Base-by-base conservation (phyloP, 441 rosid species). In the Bocquillonia castaneifolia region DNA sequence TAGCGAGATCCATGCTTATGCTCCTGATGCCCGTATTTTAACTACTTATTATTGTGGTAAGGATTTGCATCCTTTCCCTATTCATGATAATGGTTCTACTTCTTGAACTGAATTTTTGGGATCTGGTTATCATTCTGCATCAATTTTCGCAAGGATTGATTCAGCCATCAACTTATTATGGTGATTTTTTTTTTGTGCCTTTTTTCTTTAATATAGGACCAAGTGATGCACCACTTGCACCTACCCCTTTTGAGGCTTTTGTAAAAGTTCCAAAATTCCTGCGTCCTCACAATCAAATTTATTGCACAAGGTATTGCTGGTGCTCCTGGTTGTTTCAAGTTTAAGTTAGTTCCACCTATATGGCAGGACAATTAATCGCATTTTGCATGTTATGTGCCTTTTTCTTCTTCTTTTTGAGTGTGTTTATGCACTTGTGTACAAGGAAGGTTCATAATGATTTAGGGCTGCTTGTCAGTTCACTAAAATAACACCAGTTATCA, bases 1-100 rank as follows among this genome's bases (percentile, higher is more conserved):
- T 26, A 81, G 88, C 76, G 90, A 88, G 78, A 82, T 93, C 78
- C 89, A 86, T 73, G 84, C 90, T 31, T 87, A 89, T 72, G 97
- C 97, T 58, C 95, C 94, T 3, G 98, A 93, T 81, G 97, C 98
- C 50, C 97, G 98, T 68, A 83, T 93, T 69, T 80, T 91, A 78
- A 93, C 97, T 63, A 89, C 97, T 31, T 93, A 93, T 75, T 93
- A 93, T 74, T 89, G 89, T 72, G 98, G 97, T 89, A 75, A 62
- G 86, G 56, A 58, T 69, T 69, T 18, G 37, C 53, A 69, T 60
- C 65, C 53, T 50, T 54, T 42, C 59, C 62, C 42, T 23, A 15
- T 67, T 42, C 45, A 8, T 52, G 48, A 15, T 66, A 28, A 50
- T 72, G 12, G 29, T 40, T 17, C n/a, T 57, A 58, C 9, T 29